Conservation (phyloP, 1,139 yeast species). For the Magnusiomyces paraingens region DNA sequence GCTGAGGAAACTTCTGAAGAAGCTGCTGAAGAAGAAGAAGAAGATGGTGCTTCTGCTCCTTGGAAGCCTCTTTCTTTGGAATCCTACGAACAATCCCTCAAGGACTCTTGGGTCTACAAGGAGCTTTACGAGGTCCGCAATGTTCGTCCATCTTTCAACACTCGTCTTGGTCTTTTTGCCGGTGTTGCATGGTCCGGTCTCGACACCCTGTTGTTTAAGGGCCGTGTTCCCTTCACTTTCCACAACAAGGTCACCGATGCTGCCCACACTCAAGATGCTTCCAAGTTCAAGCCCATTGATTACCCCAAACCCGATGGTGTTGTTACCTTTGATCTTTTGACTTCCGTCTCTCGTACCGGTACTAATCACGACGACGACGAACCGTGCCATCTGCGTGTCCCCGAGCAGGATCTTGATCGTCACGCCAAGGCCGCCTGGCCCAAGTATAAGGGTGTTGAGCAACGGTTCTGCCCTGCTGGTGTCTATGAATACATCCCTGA, state of each 20-base stretch:
- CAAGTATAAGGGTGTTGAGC: conserved; percentile 77
- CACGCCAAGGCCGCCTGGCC: conserved; percentile 71
- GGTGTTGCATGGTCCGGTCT: conserved; percentile 82
- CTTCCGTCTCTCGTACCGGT: conserved; percentile 92
- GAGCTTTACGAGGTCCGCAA: conserved; percentile 81
- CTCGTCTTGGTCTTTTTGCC: conserved; percentile 63
- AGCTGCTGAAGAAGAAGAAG: conserved; percentile 24
- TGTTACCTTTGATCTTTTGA: conserved; percentile 80
- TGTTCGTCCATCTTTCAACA: conserved; percentile 82
- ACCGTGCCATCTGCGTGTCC: conserved; percentile 73
- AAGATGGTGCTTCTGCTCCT: conserved; percentile 31
- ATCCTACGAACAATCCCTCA: conserved; percentile 56
- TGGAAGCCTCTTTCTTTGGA: conserved; percentile 38
- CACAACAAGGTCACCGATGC: conserved; percentile 68
- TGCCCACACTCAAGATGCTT: conserved; percentile 59
- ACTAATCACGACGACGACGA: conserved; percentile 95
- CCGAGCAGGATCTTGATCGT: conserved; percentile 58
- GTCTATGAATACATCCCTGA: conserved; percentile 89
- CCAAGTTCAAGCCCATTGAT: conserved; percentile 58
- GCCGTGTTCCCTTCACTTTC: conserved; percentile 84
- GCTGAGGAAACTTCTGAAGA: conserved; percentile 34
- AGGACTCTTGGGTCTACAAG: conserved; percentile 76
- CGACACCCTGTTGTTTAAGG: conserved; percentile 70
- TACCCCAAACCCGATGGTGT: conserved; percentile 94
- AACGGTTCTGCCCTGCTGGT: conserved; percentile 95